phyloP scores from a whole-genome alignment of 1,139 yeast genomes.

The Eremothecium gossypii region DNA sequence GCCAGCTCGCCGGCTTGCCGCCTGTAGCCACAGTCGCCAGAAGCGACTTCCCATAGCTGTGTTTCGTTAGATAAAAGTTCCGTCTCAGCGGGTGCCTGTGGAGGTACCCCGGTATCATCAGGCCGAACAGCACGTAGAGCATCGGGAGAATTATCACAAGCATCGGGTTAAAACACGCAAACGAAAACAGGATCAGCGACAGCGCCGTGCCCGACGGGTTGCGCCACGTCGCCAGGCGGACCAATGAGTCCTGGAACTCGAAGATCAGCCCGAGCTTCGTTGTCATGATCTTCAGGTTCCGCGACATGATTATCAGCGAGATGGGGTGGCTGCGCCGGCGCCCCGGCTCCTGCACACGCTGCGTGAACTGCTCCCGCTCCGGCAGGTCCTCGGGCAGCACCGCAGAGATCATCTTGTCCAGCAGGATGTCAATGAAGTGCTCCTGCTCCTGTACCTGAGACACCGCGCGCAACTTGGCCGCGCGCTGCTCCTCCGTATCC shows the following conservation, averaged over 20 bases:
- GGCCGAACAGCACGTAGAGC: slow-evolving; percentile 43
- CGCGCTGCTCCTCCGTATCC: slow-evolving; percentile 4
- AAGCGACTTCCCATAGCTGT: slow-evolving; percentile 48
- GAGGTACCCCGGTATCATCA: slow-evolving; percentile 64
- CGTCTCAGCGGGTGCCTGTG: slow-evolving; percentile 57
- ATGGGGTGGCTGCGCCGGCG: slow-evolving; percentile 40
- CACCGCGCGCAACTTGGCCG: not conserved
- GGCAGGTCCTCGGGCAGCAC: slow-evolving; percentile 41
- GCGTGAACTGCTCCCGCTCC: slow-evolving; percentile 38
- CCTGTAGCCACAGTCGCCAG: slow-evolving; percentile 42
- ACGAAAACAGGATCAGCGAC: slow-evolving; percentile 43
- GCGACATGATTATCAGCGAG: slow-evolving; percentile 40
- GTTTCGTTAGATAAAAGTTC: slow-evolving; percentile 36
- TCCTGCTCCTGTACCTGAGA: slow-evolving; percentile 16
- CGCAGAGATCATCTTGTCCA: slow-evolving; percentile 44
- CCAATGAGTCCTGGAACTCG: slow-evolving; percentile 45
- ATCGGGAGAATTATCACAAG: slow-evolving; percentile 58
- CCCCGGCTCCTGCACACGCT: slow-evolving; percentile 38
- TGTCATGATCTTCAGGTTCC: slow-evolving; percentile 46
- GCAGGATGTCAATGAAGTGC: slow-evolving; percentile 51
- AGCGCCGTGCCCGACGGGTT: slow-evolving; percentile 50
- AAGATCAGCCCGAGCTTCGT: slow-evolving; percentile 45
- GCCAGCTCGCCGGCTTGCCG: slow-evolving; percentile 28
- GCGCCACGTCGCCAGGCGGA: slow-evolving; percentile 54
- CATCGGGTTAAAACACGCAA: slow-evolving; percentile 62